Evolutionary conservation across 805 yeast species (phyloP).

Genomic region (Monosporozyma aquatica): DNA sequence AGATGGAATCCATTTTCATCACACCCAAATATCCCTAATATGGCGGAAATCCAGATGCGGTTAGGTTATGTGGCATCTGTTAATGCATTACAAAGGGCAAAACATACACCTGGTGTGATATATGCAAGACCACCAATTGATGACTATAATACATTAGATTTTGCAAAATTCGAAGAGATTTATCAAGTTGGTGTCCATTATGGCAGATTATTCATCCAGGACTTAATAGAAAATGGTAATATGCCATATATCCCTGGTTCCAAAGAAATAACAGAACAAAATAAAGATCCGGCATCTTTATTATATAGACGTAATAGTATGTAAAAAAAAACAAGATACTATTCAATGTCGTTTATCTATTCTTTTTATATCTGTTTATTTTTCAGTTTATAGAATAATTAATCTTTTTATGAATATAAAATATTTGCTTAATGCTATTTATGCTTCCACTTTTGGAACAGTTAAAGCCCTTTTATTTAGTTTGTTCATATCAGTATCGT

Average conservation of each 20-base stretch:
- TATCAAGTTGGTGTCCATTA: constrained; percentile 70
- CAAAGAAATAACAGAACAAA: constrained; percentile 14
- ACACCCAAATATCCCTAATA: constrained; percentile 81
- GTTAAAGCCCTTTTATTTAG: neutral
- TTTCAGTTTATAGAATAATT: neutral
- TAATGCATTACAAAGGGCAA: constrained; percentile 83
- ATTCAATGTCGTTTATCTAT: no score
- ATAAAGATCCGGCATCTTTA: constrained; percentile 28
- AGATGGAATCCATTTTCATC: constrained; percentile 83
- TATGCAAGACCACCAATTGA: constrained; percentile 94
- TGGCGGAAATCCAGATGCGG: constrained; percentile 91
- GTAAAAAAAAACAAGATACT: constrained; percentile 22
- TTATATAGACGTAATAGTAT: constrained; percentile 57
- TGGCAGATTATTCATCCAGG: constrained; percentile 49
- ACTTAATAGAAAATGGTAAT: constrained; percentile 42
- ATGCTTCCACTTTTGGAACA: constrained; percentile 1
- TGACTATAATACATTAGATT: constrained; percentile 82
- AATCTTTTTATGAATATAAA: no score
- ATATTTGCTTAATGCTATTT: neutral
- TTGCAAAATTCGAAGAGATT: constrained; percentile 85
- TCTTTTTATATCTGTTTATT: no score
- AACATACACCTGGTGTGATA: constrained; percentile 71
- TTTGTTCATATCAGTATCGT: neutral
- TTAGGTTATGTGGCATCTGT: constrained; percentile 93
- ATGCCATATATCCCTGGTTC: constrained; percentile 58